Percentiles rank a stretch among this genome's conserved stretches.
Evolutionary conservation across 2,329 filamentous ascomycete genomes (phyloP).

Genomic region (Teratosphaeria destructans): DNA sequence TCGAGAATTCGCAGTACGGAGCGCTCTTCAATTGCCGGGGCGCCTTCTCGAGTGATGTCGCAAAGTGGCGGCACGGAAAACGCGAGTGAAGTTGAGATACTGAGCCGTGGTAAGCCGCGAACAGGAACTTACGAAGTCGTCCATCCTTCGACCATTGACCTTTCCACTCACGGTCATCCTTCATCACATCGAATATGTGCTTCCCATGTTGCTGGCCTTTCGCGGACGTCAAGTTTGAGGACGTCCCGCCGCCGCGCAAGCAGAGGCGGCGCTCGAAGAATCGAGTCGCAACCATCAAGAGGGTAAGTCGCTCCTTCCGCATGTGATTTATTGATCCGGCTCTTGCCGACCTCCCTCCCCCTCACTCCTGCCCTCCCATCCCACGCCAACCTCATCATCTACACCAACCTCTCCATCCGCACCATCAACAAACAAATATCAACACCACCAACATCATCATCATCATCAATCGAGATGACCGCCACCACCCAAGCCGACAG

Average conservation of each 20-base stretch:
- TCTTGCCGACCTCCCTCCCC: neutral
- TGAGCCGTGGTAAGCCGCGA: too few relatives aligned
- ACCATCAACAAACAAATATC: neutral
- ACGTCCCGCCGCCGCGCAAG: conserved; percentile 10
- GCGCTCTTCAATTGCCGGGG: too few relatives aligned
- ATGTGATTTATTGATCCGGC: neutral
- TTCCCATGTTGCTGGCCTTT: conserved; percentile 19
- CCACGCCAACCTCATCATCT: neutral
- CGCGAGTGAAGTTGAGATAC: neutral
- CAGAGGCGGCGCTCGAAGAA: neutral
- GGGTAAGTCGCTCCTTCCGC: conserved; percentile 1
- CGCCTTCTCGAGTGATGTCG: too few relatives aligned
- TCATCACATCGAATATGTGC: conserved; percentile 1
- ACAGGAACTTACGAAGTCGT: too few relatives aligned
- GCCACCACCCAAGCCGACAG: conserved; percentile 1
- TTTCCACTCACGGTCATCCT: neutral
- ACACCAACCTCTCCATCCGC: neutral
- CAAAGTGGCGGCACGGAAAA: too few relatives aligned
- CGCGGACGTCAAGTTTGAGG: conserved; percentile 20
- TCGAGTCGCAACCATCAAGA: neutral
- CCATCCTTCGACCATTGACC: neutral
- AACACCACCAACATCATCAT: neutral
- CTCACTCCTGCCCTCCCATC: neutral
- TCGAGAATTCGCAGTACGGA: too few relatives aligned
- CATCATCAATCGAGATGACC: neutral